Conservation (phyloP, 352 stramenopile genomes). For the Phytophthora meadii region DNA sequence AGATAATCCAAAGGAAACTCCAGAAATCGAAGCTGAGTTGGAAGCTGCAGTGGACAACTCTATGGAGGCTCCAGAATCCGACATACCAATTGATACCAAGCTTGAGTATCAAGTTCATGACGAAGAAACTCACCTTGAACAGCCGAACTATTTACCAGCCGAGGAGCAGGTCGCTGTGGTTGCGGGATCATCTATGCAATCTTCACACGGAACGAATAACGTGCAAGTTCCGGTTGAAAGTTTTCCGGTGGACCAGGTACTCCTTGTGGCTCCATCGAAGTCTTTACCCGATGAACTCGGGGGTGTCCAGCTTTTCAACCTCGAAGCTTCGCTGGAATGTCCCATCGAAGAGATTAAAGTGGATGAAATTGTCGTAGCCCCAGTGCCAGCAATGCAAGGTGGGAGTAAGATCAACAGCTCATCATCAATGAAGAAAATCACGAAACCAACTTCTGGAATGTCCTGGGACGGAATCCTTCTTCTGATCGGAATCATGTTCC, state of each 20-base stretch:
- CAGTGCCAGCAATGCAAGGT: background rate
- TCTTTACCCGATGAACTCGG: background rate
- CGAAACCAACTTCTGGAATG: conserved; percentile 28
- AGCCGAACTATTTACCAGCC: background rate
- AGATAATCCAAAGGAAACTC: background rate
- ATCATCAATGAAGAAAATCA: background rate
- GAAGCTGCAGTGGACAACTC: background rate
- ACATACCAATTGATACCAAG: background rate
- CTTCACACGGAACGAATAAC: background rate
- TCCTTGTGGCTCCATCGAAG: background rate
- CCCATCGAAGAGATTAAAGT: conserved; percentile 6
- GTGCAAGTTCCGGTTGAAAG: background rate
- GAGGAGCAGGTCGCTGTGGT: background rate
- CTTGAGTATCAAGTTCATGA: background rate
- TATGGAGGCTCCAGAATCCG: background rate
- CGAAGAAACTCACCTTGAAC: background rate
- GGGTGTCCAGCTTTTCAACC: background rate
- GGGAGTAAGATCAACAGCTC: conserved; percentile 2
- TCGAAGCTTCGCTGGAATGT: conserved; percentile 3
- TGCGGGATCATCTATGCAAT: background rate
- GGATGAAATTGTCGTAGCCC: conserved; percentile 7
- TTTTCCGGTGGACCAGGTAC: background rate
- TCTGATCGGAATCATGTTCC: conserved; percentile 43
- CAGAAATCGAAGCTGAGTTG: background rate
- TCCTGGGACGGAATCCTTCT: conserved; percentile 53